Evolutionary conservation across 2,329 filamentous ascomycete species (phyloP).

Genomic region (Sclerotinia subarctica): DNA sequence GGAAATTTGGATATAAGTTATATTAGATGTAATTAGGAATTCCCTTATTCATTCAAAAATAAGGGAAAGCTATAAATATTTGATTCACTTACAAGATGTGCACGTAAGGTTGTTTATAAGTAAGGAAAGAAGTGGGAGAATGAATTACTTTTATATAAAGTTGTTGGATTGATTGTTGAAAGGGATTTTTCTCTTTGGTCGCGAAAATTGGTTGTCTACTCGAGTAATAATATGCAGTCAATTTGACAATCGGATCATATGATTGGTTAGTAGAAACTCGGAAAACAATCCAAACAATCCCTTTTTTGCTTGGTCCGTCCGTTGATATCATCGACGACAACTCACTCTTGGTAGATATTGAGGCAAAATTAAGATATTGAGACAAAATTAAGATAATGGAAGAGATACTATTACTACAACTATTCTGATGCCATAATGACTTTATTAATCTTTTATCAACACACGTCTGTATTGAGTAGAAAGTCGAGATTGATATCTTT

Average conservation of each 20-base stretch:
- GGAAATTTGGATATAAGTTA: neutral
- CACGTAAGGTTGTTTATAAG: neutral
- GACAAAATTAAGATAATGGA: too few species aligned
- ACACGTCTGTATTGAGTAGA: neutral
- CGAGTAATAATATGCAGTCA: too few species aligned
- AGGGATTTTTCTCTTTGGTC: constrained; percentile 6
- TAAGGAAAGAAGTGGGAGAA: neutral
- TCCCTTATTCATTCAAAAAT: neutral
- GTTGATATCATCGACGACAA: neutral
- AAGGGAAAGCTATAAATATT: neutral
- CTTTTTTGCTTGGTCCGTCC: neutral
- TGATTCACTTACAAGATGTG: neutral
- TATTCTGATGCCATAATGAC: neutral
- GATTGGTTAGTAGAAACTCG: neutral
- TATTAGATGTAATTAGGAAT: neutral
- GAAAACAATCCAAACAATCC: neutral
- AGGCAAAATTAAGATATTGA: too few species aligned
- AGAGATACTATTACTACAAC: too few species aligned
- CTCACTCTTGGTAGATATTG: too few species aligned
- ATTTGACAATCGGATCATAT: neutral
- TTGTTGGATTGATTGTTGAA: neutral
- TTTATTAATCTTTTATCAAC: neutral
- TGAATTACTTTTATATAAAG: neutral
- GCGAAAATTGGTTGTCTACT: constrained; percentile 14
- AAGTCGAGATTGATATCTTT: neutral